Evolutionary conservation across 345 rosid genomes (phyloP).

Genomic region (Murraya paniculata): DNA sequence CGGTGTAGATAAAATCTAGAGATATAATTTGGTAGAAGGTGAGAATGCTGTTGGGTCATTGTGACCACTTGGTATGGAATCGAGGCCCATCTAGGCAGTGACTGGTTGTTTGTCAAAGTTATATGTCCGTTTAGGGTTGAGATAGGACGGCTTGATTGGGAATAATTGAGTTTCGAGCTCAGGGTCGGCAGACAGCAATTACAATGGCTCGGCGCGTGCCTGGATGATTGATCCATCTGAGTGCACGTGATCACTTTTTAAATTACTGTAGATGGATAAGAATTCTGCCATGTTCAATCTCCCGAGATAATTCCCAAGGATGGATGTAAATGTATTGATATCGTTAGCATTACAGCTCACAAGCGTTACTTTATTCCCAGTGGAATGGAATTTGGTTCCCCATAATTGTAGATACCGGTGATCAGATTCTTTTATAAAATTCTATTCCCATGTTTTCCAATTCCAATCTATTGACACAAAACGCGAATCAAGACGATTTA

Average conservation of each 20-base stretch:
- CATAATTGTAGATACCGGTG: background rate
- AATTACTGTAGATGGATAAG: background rate
- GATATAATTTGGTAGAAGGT: background rate
- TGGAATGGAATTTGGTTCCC: background rate
- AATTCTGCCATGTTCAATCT: background rate
- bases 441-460: background rate
- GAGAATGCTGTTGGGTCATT: background rate
- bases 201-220: background rate
- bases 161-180: background rate
- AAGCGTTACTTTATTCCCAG: background rate
- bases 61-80: background rate
- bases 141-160: background rate
- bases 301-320: background rate
- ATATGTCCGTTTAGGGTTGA: background rate
- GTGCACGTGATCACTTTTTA: background rate
- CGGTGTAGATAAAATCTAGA: constrained; percentile 4
- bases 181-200: no score
- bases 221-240: background rate
- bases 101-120: background rate
- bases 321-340: constrained; percentile 3
- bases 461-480: constrained; percentile 1
- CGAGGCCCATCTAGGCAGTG: background rate
- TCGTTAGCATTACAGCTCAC: constrained; percentile 6
- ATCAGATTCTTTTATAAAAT: constrained; percentile 5
- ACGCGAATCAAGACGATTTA: background rate